Evolutionary conservation across 768 basidiomycete genomes (phyloP).

Genomic region (Crepidotus variabilis): DNA sequence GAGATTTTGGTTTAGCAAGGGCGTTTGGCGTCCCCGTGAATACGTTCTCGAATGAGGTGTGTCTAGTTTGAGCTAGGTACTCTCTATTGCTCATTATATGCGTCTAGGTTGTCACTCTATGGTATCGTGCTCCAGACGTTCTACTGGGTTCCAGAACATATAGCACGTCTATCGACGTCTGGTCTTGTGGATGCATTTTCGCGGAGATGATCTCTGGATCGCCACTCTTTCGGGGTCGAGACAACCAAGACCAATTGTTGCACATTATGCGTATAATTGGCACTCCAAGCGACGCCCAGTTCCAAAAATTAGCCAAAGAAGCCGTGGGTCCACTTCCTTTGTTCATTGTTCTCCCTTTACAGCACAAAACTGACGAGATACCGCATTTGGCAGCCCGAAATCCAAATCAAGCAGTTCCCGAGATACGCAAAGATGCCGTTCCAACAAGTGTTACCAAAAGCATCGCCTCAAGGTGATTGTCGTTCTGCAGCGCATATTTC

Average conservation of each 20-base stretch:
- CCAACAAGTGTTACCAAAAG: slow-evolving; percentile 79
- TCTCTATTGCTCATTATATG: slow-evolving; percentile 2
- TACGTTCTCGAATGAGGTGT: slow-evolving; percentile 95
- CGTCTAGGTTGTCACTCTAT: slow-evolving; percentile 87
- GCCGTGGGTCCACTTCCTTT: slow-evolving; percentile 52
- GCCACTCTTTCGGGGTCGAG: slow-evolving; percentile 93
- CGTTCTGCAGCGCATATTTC: background rate
- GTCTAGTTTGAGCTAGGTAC: slow-evolving; percentile 1
- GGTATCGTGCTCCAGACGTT: slow-evolving; percentile 99
- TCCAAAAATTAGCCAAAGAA: slow-evolving; percentile 87
- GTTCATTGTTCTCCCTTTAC: background rate
- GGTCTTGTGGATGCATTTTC: slow-evolving; percentile 99
- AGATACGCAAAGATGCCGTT: slow-evolving; percentile 84
- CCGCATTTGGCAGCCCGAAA: slow-evolving; percentile 59
- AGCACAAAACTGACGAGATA: background rate
- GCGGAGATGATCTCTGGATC: slow-evolving; percentile 99
- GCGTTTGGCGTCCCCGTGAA: slow-evolving; percentile 99
- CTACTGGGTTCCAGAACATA: slow-evolving; percentile 96
- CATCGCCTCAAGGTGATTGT: slow-evolving; percentile 68
- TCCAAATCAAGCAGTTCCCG: slow-evolving; percentile 79
- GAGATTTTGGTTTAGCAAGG: slow-evolving; percentile 95
- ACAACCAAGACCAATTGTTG: slow-evolving; percentile 96
- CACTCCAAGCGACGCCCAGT: slow-evolving; percentile 84
- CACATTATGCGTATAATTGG: slow-evolving; percentile 98
- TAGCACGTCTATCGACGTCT: slow-evolving; percentile 97